Base-by-base conservation (phyloP, 1,284 basidiomycete genomes). In the Apiotrichum mycotoxinovorans region DNA sequence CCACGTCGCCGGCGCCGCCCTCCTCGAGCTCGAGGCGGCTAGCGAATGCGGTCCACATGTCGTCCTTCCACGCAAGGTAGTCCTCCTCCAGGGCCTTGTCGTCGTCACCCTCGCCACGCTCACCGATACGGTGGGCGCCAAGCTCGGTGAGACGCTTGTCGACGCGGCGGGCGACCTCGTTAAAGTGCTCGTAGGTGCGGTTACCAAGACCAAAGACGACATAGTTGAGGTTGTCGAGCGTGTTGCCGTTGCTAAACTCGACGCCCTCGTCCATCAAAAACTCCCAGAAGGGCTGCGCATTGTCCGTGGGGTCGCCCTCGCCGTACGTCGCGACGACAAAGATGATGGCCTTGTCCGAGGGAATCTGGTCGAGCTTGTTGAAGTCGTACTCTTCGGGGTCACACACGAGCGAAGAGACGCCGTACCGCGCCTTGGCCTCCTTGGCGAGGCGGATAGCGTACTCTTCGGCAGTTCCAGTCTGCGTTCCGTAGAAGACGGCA, bases 21-120 rank as follows among this genome's bases (percentile, higher is more conserved):
- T 98, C 95, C 76, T 98, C 93, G 56, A 97, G 90, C 61, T 83
- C 83, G 82, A 97, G 84, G 48, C 83, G 83, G 62, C 83, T 77
- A 27, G 91, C 83, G 60, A 98, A 91, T 7, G 86, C 85, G 45
- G 88, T 87, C 87, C 93, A 97, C 92, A 97, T 94, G 68, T 82
- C 83, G 74, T 98, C 95, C 78, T 98, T 98, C 95, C 95, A 98
- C 64, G 91, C 92, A n/a, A 98, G 83, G 75, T 98, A 98, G 79
- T 98, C 95, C 80, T 98, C 96, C 77, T 98, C 95, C 91, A 98
- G 95, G 72, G 89, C 93, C 82, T 96, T 96, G 79, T 98, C 95
- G 74, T 98, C 95, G 72, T 98, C 95, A 66, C 95, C 95, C 79
- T 98, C 93, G 20, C 95, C 96, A 42, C 87, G 83, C 74, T 89